Evolutionary conservation across 2,329 filamentous ascomycete genomes (phyloP), one percentile per base, ranked within the genome.

Genomic region (Alternaria alternata): DNA sequence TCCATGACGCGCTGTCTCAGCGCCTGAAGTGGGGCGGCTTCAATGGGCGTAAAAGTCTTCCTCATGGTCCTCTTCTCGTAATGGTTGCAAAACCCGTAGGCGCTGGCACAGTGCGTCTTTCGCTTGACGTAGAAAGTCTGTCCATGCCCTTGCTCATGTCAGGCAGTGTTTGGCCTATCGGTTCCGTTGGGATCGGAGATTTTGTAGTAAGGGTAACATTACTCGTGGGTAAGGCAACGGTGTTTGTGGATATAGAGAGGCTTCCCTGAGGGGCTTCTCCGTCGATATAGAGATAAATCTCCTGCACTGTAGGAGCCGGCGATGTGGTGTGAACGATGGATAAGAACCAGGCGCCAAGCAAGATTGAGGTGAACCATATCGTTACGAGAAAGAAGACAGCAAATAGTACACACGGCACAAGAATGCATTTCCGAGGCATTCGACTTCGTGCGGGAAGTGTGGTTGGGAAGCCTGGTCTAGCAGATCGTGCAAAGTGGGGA

Each of bases 391-490:
- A 68, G 59, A 74, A 70, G 11, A 74, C 18, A 34, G 44, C n/a
- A 38, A 61, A 66, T 28, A 75, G 61, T 32, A 68, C 41, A 70
- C 72, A 75, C 22, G 71, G 68, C 36, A 74, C 55, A 11, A 68
- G 43, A n/a, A 64, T 51, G 9, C 56, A 49, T 54, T 60, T 61
- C 42, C 22, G 42, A 18, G 65, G 62, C 54, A 55, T 54, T 24
- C 44, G 60, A 22, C 28, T 46, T 24, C 39, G 60, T 12, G 16
- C 18, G 26, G 53, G 52, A n/a, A 54, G 57, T 51, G 38, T 18
- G 38, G 44, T 47, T 26, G 20, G 24, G 24, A 47, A 28, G 20
- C 34, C 47, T 52, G 59, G 57, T 12, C 3, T 30, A 24, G 32
- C 14, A 7, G 61, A 58, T 12, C 53, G 44, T 14, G 51, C 54